Percentiles rank a stretch among this genome's conserved stretches.
phyloP scores from a whole-genome alignment of 208 protist genomes.

The Acanthamoeba sp. region DNA sequence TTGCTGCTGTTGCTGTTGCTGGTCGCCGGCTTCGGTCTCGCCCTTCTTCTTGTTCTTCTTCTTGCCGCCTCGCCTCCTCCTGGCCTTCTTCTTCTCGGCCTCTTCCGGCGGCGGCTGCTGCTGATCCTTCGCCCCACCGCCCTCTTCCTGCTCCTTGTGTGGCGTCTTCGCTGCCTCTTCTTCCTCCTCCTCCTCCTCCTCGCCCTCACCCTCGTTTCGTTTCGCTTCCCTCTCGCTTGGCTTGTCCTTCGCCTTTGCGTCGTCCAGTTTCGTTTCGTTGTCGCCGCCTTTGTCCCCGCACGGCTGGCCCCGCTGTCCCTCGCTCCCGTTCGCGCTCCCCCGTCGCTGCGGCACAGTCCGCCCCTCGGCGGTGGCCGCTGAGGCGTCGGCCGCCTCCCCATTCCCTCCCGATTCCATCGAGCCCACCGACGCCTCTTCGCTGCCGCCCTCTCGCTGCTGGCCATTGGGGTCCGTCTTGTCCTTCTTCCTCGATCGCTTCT shows the following conservation, averaged over 20 bases:
- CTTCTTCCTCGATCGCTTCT: constrained; percentile 49
- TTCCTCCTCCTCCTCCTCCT: neutral
- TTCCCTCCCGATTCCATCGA: no score
- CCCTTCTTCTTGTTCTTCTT: constrained; percentile 64
- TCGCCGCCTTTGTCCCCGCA: neutral
- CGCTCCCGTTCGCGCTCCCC: neutral
- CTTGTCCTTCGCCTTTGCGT: neutral
- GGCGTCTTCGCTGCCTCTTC: neutral
- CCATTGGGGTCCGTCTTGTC: neutral
- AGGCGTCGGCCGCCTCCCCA: no score
- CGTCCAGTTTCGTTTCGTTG: neutral
- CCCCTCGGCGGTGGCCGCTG: no score
- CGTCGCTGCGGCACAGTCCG: no score
- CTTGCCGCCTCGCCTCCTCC: constrained; percentile 54
- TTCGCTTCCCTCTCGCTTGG: neutral
- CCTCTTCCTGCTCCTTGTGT: neutral
- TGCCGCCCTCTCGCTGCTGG: neutral
- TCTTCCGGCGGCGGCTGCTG: neutral
- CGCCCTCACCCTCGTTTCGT: neutral
- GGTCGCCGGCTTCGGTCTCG: neutral
- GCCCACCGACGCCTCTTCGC: neutral
- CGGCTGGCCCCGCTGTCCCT: no score
- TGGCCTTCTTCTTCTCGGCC: constrained; percentile 2
- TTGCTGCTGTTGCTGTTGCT: neutral
- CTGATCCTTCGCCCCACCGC: neutral